These are phyloP conservation scores for Hypoxylon subgilvum DNA, from an alignment of 495 filamentous ascomycete species.

Conservation along the genomic window DNA sequence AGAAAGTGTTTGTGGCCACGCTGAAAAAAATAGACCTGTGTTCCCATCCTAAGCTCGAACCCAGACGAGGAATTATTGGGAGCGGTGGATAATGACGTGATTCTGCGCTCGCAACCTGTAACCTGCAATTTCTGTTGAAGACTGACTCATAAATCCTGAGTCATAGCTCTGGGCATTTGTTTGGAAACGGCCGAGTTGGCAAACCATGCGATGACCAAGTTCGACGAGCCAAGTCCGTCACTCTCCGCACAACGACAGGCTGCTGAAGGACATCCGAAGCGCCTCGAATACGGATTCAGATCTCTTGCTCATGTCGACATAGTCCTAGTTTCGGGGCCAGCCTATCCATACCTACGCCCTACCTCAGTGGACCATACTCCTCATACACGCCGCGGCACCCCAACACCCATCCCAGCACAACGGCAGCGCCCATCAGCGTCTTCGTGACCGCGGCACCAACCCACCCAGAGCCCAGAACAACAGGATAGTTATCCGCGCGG, in stretches of 20 bases:
- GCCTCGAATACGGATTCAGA: too few species aligned
- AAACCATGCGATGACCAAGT: too few species aligned
- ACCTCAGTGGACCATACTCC: conserved; percentile 22
- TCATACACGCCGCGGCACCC: conserved; percentile 26
- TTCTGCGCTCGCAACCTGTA: conserved; percentile 50
- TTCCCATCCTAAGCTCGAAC: conserved; percentile 53
- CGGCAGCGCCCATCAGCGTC: conserved; percentile 22
- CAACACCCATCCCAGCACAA: conserved; percentile 23
- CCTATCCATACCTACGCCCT: too few species aligned
- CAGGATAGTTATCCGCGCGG: conserved; percentile 33
- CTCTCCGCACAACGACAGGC: too few species aligned
- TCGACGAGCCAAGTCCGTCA: too few species aligned
- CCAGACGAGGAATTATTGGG: too few species aligned
- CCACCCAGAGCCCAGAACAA: conserved; percentile 1
- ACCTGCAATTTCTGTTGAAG: too few species aligned
- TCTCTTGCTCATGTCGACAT: too few species aligned
- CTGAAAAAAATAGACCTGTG: conserved; percentile 50
- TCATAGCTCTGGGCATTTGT: neutral
- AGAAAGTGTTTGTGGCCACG: conserved; percentile 44
- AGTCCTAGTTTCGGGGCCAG: too few species aligned
- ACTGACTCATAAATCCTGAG: neutral
- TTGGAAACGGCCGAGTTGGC: too few species aligned
- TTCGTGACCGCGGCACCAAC: conserved; percentile 13
- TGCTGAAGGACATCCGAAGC: too few species aligned
- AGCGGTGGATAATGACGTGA: conserved; percentile 38